Evolutionary conservation across 2,329 filamentous ascomycete genomes (phyloP), one percentile per base, ranked within the genome.

Genomic region (Aspergillus tamarii): DNA sequence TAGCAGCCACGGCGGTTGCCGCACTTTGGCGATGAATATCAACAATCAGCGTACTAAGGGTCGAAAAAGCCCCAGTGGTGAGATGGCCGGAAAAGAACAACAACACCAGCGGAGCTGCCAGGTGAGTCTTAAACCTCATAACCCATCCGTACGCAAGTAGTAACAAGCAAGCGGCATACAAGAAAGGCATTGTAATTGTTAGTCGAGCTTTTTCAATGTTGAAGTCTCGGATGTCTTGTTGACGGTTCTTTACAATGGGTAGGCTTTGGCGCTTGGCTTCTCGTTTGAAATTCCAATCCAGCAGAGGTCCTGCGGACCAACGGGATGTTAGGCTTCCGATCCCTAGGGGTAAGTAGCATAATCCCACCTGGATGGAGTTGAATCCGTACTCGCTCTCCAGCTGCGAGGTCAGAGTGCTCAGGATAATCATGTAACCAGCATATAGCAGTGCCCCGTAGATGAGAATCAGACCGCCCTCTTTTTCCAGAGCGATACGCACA

Each of bases 281-380:
- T 81, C 84, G 65, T 86, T 85, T 66, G 75, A 91, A 96, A 74
- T 93, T 93, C 83, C 86, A 88, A 75, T 92, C 90, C 41, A 91
- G 83, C 1, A 87, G 30, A n/a, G 52, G 48, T 26, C 69, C 58
- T 26, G 69, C 61, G 11, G 64, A 61, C 70, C 71, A 71, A 4
- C 67, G 66, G 21, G 79, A 73, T 61, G 50, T 78, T 73, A 72
- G 59, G 28, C 69, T 68, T n/a, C 67, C 67, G 7, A 68, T 39
- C 0, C 69, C 69, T 2, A 70, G 21, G 0, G 68, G 69, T 14
- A 72, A 48, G 55, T 69, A 73, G 62, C 70, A 72, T 1, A 73
- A 52, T 16, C 70, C 71, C 9, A 73, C 48, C 43, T 70, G 65
- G n/a, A 73, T 70, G 1, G 65, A 56, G 28, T 70, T 70, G 50